phyloP scores from a whole-genome alignment of 164 flowering plant species.

The Nymphaea thermarum region DNA sequence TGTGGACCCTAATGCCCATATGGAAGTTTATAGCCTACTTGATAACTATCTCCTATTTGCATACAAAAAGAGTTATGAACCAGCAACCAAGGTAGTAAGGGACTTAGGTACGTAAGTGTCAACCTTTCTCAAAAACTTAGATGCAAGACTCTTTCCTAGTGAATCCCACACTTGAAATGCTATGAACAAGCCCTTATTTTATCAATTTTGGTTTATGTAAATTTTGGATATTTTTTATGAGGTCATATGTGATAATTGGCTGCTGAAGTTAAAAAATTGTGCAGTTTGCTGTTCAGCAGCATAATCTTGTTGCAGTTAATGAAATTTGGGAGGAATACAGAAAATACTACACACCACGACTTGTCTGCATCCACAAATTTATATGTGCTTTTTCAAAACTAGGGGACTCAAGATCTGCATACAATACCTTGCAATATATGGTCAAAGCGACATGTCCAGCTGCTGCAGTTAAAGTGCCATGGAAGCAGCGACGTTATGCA shows the following conservation, averaged over 20 bases:
- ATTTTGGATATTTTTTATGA: neutral
- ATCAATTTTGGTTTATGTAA: too few relatives aligned
- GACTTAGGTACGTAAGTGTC: too few relatives aligned
- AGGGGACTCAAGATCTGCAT: conserved; percentile 60
- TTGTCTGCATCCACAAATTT: conserved; percentile 40
- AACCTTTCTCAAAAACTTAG: neutral
- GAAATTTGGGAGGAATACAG: conserved; percentile 57
- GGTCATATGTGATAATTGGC: neutral
- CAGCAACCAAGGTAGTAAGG: too few relatives aligned
- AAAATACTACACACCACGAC: conserved; percentile 37
- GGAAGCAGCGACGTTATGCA: conserved; percentile 19
- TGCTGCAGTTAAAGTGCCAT: conserved; percentile 12
- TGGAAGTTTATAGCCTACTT: too few relatives aligned
- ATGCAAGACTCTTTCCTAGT: neutral
- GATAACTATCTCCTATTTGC: too few relatives aligned
- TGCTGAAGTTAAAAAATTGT: neutral
- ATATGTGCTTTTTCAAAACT: conserved; percentile 56
- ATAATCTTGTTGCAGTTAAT: conserved; percentile 45
- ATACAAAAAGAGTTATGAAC: too few relatives aligned
- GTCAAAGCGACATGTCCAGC: conserved; percentile 34
- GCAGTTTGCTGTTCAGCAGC: conserved; percentile 79
- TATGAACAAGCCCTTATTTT: too few relatives aligned
- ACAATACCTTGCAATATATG: conserved; percentile 53
- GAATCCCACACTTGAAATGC: too few relatives aligned
- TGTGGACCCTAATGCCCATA: too few relatives aligned